These are phyloP conservation scores for Astrothelium macrocarpum DNA, from an alignment of 495 filamentous ascomycete species.

Conservation along the genomic window DNA sequence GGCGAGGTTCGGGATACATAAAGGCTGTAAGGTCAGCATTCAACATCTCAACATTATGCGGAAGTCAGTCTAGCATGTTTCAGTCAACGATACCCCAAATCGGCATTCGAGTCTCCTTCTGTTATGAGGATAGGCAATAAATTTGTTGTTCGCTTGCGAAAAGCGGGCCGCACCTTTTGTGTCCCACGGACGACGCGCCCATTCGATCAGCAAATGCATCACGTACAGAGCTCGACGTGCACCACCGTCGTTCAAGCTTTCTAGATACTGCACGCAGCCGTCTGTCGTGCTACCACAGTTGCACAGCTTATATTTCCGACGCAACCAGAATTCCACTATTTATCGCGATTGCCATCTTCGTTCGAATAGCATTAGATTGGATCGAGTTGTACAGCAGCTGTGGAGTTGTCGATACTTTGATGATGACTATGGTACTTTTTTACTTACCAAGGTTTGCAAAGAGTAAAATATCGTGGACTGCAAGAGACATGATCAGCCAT, in stretches of 20 bases:
- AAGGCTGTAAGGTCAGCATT: neutral
- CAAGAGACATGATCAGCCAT: too few species aligned
- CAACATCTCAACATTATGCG: neutral
- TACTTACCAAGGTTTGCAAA: too few species aligned
- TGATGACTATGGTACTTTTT: neutral
- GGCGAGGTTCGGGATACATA: neutral
- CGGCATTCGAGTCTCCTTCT: neutral
- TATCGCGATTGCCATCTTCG: neutral
- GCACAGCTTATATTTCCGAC: neutral
- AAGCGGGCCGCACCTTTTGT: neutral
- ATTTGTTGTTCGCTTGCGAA: neutral
- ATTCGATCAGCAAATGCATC: neutral
- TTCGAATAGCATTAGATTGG: neutral
- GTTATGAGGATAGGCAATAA: neutral
- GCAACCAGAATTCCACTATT: neutral
- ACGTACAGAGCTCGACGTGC: neutral
- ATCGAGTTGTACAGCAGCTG: neutral
- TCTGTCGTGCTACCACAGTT: neutral
- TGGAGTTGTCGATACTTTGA: neutral
- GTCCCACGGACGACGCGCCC: neutral
- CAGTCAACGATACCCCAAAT: neutral
- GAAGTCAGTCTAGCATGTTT: neutral
- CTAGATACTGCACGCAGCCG: constrained; percentile 1
- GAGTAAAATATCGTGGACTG: too few species aligned
- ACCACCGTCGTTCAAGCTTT: neutral